Evolutionary conservation across 768 basidiomycete genomes (phyloP), one percentile per base, ranked within the genome.

Genomic region (Lactarius tabidus): DNA sequence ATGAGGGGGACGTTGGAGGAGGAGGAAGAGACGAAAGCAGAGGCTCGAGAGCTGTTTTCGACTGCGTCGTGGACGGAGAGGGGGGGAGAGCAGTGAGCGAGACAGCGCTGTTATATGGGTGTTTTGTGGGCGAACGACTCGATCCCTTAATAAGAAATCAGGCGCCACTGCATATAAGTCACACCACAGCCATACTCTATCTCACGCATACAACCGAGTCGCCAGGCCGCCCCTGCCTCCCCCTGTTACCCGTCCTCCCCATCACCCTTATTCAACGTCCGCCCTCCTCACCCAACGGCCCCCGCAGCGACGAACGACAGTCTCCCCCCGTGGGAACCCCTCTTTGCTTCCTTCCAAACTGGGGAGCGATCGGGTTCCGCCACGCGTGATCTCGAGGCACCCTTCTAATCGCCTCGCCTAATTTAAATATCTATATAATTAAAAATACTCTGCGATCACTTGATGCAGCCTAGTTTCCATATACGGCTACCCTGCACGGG

Each of bases 21-120:
- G 39, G 61, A 53, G 35, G 41, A 45, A 54, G 15, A 1, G 55
- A 57, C 48, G 56, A 53, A 58, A 62, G 12, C 41, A 58, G 57
- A 20, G 23, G 26, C 3, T 33, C 2, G 55, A 52, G 60, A 51
- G 15, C 62, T 63, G 51, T 59, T 64, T 64, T 64, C 23, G 63
- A 64, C n/a, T 17, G 29, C 48, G 57, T 59, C 48, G 57, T 59
- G 63, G 63, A 59, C 51, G 57, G 63, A 64, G 63, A 58, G 38
- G 57, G 63, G 63, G 62, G 23, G 38, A 59, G 39, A 51, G 48
- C 45, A 23, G 57, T 9, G 5, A 41, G 55, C 23, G 9, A 36
- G 23, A 26, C 10, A 18, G 38, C 48, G 57, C 41, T 64, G 59
- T 64, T 64, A 64, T 64, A 64, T 64, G 57, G 39, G 38, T 52